Conservation (phyloP, 2,329 filamentous ascomycete species). For the Annulohypoxylon truncatum region DNA sequence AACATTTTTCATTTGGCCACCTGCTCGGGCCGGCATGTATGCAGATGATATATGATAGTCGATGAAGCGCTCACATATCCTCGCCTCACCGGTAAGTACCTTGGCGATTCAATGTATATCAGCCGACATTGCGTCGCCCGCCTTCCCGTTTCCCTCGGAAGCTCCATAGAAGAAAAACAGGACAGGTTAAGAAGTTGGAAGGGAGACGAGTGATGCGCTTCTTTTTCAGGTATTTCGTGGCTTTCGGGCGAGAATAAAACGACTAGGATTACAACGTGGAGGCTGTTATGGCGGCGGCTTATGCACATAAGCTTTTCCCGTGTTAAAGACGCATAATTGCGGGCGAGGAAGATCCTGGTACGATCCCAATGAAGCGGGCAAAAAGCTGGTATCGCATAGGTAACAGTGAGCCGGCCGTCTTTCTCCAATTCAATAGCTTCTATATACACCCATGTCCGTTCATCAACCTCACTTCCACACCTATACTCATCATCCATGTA, state of each 20-base stretch:
- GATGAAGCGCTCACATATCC: neutral
- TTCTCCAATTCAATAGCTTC: conserved; percentile 5
- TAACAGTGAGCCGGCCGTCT: neutral
- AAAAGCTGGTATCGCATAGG: neutral
- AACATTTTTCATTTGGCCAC: neutral
- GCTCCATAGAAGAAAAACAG: neutral
- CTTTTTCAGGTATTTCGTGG: neutral
- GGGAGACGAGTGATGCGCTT: too few species aligned
- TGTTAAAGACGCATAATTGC: neutral
- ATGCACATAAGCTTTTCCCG: conserved; percentile 5
- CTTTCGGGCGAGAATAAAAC: neutral
- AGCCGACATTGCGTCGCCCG: too few species aligned
- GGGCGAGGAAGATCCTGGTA: conserved; percentile 1
- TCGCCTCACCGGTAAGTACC: neutral
- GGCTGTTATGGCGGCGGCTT: conserved; percentile 4
- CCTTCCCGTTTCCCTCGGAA: neutral
- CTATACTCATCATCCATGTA: conserved; percentile 20
- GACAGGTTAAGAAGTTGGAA: neutral
- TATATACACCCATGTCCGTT: neutral
- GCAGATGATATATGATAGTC: neutral
- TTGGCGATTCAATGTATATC: neutral
- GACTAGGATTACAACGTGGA: conserved; percentile 9
- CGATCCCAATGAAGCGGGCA: neutral
- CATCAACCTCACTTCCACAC: neutral
- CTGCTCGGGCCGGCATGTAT: neutral